These are phyloP conservation scores for Alternaria angustiovoidea DNA, from an alignment of 2,329 filamentous ascomycete species.

Conservation along the genomic window DNA sequence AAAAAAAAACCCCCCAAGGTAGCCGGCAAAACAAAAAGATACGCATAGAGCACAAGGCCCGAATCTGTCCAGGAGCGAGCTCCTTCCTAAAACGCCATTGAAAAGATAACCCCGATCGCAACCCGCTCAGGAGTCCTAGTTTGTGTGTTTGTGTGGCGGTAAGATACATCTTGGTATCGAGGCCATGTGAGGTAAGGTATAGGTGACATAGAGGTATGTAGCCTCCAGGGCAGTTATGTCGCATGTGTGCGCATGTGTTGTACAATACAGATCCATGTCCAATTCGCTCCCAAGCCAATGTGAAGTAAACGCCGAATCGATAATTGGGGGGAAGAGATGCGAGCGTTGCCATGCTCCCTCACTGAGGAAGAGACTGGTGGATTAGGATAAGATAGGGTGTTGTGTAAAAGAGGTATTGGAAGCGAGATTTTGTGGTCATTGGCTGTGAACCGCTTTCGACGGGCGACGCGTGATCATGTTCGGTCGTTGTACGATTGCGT, in stretches of 20 bases:
- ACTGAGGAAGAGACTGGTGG: background rate
- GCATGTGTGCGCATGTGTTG: background rate
- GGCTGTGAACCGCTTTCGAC: background rate
- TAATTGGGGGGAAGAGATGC: background rate
- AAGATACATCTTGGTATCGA: background rate
- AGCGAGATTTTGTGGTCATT: background rate
- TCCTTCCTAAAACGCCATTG: background rate
- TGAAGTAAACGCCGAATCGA: background rate
- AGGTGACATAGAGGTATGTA: background rate
- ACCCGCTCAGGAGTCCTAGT: background rate
- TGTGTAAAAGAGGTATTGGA: background rate
- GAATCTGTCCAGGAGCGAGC: background rate
- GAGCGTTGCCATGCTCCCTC: background rate
- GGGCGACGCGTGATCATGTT: background rate
- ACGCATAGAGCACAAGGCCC: background rate
- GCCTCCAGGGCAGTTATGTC: background rate
- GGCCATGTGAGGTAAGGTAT: background rate
- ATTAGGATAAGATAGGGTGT: conserved; percentile 1
- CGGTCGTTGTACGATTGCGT: background rate
- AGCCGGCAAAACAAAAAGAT: background rate
- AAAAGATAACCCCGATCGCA: background rate
- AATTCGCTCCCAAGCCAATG: background rate
- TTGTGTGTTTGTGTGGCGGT: background rate
- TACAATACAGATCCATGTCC: background rate
- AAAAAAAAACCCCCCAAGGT: background rate